phyloP scores from a whole-genome alignment of 2,329 filamentous ascomycete genomes.

The Pseudogymnoascus sp. region DNA sequence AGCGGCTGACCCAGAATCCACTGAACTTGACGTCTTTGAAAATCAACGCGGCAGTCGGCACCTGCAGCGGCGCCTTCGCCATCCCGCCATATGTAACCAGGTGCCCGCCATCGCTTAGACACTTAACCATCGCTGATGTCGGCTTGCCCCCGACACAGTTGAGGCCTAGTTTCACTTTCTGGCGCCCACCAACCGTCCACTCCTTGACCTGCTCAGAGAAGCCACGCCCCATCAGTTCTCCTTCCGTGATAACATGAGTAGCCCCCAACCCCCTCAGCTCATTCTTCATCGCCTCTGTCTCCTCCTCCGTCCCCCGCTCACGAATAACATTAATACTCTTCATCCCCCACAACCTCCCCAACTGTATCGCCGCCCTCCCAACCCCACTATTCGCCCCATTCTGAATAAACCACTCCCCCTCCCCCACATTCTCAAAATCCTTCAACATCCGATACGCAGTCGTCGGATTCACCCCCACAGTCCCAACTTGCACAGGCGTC shows the following conservation, averaged over 20 bases:
- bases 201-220: constrained; percentile 47
- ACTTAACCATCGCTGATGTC: constrained; percentile 69
- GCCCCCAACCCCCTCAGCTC: constrained; percentile 53
- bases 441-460: constrained; percentile 90
- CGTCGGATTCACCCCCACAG: constrained; percentile 85
- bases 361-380: constrained; percentile 82
- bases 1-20: constrained; percentile 91
- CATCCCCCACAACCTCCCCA: constrained; percentile 77
- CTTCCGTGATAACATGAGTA: constrained; percentile 42
- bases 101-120: constrained; percentile 58
- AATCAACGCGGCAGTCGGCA: constrained; percentile 81
- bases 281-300: constrained; percentile 55
- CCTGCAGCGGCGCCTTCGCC: constrained; percentile 73
- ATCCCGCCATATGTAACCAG: constrained; percentile 95
- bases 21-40: constrained; percentile 86
- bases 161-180: constrained; percentile 67
- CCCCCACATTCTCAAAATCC: constrained; percentile 59
- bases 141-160: constrained; percentile 93
- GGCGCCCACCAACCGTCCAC: constrained; percentile 60
- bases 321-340: constrained; percentile 86
- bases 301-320: constrained; percentile 55
- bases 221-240: constrained; percentile 37
- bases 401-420: constrained; percentile 93
- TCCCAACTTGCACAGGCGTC: constrained; percentile 71
- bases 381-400: constrained; percentile 95